Conservation (phyloP, 768 basidiomycete genomes). For the Lactarius vividus region DNA sequence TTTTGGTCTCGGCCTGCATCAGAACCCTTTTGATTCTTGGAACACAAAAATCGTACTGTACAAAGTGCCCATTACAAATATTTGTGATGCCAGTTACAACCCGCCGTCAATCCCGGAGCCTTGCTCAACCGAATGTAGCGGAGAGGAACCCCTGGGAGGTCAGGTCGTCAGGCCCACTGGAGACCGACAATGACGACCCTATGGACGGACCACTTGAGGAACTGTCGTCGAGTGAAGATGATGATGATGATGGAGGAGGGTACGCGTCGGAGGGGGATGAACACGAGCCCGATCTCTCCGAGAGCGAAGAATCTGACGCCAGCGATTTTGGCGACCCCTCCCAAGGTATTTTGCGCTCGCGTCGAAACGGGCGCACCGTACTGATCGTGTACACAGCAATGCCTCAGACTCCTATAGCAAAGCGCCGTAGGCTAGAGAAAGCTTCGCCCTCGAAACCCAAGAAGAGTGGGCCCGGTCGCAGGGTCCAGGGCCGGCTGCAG, state of each 20-base stretch:
- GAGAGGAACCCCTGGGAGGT: not conserved
- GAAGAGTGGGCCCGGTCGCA: not conserved
- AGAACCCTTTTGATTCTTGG: not conserved
- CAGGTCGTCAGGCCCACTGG: not conserved
- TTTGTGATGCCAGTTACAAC: constrained; percentile 19
- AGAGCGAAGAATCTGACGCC: not conserved
- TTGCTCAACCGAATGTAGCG: not conserved
- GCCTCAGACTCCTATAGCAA: not conserved
- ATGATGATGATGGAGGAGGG: not conserved
- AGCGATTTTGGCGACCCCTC: not conserved
- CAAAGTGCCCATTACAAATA: not conserved
- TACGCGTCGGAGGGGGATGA: constrained; percentile 1
- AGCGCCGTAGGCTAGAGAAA: constrained; percentile 16
- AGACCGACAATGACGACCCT: constrained; percentile 10
- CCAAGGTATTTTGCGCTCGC: constrained; percentile 3
- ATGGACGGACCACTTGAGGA: constrained; percentile 9
- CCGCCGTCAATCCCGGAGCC: constrained; percentile 9
- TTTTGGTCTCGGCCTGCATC: not conserved
- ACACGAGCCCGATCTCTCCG: constrained; percentile 1
- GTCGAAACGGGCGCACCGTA: not conserved
- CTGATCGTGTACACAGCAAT: constrained; percentile 5
- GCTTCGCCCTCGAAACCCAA: constrained; percentile 4
- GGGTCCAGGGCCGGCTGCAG: constrained; percentile 23
- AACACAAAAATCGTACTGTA: not conserved
- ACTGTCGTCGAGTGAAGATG: constrained; percentile 11